Evolutionary conservation across 1,284 basidiomycete species (phyloP), one percentile per base, ranked within the genome.

Genomic region (Coriolopsis trogii): DNA sequence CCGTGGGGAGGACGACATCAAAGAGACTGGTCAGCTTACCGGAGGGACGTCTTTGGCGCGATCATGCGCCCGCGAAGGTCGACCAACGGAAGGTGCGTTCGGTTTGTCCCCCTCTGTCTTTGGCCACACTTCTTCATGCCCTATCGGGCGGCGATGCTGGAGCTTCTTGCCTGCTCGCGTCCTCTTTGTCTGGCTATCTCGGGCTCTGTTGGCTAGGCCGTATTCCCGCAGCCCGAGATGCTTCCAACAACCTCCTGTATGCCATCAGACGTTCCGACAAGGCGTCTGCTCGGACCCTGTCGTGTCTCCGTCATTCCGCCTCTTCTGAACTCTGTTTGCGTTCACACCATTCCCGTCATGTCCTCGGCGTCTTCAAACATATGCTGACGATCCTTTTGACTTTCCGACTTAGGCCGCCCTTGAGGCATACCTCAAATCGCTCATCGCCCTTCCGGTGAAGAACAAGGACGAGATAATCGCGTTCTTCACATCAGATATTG

Each of bases 21-120:
- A 91, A 93, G 73, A 91, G 85, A 71, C 84, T 98, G 47, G 84
- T 81, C 18, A 78, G 76, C 38, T 70, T 99, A 49, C 96, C 96
- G 2, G 96, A 99, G 67, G 91, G 91, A 46, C 89, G 87, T 69
- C 76, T 97, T 8, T 98, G 96, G 89, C 95, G 87, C 69, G 96
- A 98, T 72, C 93, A 97, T 70, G 95, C 95, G 2, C 95, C 96
- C 10, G 92, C 92, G 46, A 95, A 93, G 73, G 93, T 95, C 31
- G 96, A 98, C 75, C 93, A 95, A 68, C 77, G 95, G 59, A 97
- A 96, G 78, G 91, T 90, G 63, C 61, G 82, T 73, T 13, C 25
- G 33, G n/a, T n/a, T n/a, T n/a, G n/a, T n/a, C n/a, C n/a, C n/a
- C n/a, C n/a, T n/a, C n/a, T n/a, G n/a, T n/a, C n/a, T n/a, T n/a